Base-by-base conservation (phyloP, 768 basidiomycete species). In the Coprinopsis strossmayeri region DNA sequence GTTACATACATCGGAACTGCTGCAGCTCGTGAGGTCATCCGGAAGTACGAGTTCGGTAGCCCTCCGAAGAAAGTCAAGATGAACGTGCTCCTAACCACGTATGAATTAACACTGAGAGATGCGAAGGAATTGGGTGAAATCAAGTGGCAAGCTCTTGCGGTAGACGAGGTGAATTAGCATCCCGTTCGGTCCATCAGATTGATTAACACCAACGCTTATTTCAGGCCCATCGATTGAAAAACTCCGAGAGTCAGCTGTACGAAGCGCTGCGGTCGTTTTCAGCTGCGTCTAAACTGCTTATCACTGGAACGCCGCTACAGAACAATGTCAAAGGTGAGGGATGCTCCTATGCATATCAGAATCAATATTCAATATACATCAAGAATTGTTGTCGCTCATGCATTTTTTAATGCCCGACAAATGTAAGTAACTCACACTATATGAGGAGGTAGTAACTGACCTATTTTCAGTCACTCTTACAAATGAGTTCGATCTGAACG, bases 401-500 rank as follows among this genome's bases (percentile, higher is more conserved):
- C 96, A 98, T 65, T 99, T 99, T 76, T 73, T 98, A 56, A 96
- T 96, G 90, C 96, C 96, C 5, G 94, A 98, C 60, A 91, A 91
- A 71, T 99, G 91, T 90, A 55, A 64, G 86, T 61, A 27, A 3
- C 10, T 20, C n/a, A 15, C 43, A 39, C 32, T 45, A 34, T 46
- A 41, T 24, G 20, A 37, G 32, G 41, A 2, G 21, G 15, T 34
- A 5, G 42, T 15, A 18, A n/a, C 37, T 55, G 34, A 55, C 46
- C 30, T 28, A 39, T 25, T 42, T 42, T 24, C 62, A 95, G 91
- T 97, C 65, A 84, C 87, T 27, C 75, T 99, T 24, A 87, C 88
- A 10, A 93, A 91, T 66, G 94, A 98, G 62, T 98, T 98, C 55
- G 96, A 98, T 65, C 73, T 99, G 45, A 85, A 76, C 57, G 95